These are phyloP conservation scores for Nicotiana sylvestris DNA, from an alignment of 257 asterid species.

Conservation along the genomic window DNA sequence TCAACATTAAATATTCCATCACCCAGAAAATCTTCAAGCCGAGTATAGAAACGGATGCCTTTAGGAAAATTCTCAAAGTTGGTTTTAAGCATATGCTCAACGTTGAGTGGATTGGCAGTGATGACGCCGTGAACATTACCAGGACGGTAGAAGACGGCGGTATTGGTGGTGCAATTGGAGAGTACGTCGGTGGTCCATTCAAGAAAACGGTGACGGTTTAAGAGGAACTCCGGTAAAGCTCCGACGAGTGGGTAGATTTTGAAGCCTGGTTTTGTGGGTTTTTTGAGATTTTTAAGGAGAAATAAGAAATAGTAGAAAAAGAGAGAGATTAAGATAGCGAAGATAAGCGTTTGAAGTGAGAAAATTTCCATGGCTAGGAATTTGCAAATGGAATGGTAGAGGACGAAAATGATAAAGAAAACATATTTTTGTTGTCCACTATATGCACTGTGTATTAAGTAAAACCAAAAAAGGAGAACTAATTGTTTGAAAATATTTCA, in stretches of 20 bases:
- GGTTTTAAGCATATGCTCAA: conserved; percentile 68
- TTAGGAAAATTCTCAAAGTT: conserved; percentile 76
- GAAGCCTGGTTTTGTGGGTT: conserved; percentile 35
- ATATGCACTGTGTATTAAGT: background rate
- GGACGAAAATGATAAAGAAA: background rate
- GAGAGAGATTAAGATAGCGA: conserved; percentile 22
- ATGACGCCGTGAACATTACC: conserved; percentile 65
- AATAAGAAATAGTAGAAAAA: conserved; percentile 20
- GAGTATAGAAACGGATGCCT: conserved; percentile 52
- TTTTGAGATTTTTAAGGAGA: background rate
- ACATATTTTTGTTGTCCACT: background rate
- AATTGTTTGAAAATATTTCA: too few species aligned
- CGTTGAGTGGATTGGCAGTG: conserved; percentile 63
- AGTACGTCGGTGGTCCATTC: conserved; percentile 70
- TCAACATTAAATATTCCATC: conserved; percentile 76
- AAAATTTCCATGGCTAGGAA: conserved; percentile 27
- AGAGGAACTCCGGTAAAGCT: conserved; percentile 63
- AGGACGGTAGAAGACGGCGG: conserved; percentile 71
- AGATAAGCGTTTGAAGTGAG: conserved; percentile 19
- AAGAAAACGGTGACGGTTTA: conserved; percentile 79
- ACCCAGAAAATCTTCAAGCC: conserved; percentile 70
- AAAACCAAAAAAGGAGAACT: too few species aligned
- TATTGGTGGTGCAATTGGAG: conserved; percentile 44
- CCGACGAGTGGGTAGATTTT: conserved; percentile 62
- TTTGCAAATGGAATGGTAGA: background rate